Evolutionary conservation across 805 yeast species (phyloP).

Genomic region (Candida manassasensis): DNA sequence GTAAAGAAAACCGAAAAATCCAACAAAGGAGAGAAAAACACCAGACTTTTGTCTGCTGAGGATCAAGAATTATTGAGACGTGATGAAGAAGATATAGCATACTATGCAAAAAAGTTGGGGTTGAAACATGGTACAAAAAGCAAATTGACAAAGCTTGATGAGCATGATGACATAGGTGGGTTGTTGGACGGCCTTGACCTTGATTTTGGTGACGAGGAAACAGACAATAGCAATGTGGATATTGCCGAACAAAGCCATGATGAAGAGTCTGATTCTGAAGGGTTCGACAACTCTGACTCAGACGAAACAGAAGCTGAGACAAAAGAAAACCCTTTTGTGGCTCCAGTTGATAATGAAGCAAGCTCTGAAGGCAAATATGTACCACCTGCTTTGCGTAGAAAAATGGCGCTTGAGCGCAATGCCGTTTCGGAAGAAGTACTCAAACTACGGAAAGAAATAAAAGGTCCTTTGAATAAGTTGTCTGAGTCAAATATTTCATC

Average conservation of each 20-base stretch:
- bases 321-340: slow-evolving; percentile 72
- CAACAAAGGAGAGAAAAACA: too few species aligned
- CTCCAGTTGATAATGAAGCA: slow-evolving; percentile 29
- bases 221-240: too few species aligned
- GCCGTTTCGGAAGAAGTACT: slow-evolving; percentile 35
- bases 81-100: slow-evolving; percentile 76
- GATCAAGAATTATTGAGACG: slow-evolving; percentile 46
- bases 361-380: slow-evolving; percentile 48
- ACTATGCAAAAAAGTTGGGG: slow-evolving; percentile 79
- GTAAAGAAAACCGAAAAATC: slow-evolving; percentile 8
- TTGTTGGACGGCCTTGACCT: slow-evolving; percentile 70
- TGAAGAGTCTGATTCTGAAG: slow-evolving; percentile 12
- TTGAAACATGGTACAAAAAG: slow-evolving; percentile 48
- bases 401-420: slow-evolving; percentile 36
- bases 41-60: slow-evolving; percentile 25
- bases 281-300: slow-evolving; percentile 9
- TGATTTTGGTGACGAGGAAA: slow-evolving; percentile 28
- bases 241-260: slow-evolving; percentile 14
- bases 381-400: slow-evolving; percentile 81
- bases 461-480: slow-evolving; percentile 82
- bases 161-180: slow-evolving; percentile 79
- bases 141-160: slow-evolving; percentile 46
- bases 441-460: slow-evolving; percentile 57
- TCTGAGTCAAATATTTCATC: slow-evolving; percentile 78
- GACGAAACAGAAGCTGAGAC: slow-evolving; percentile 8